A percentile compares a stretch with the other conserved stretches of the same genome.
Evolutionary conservation across 768 basidiomycete species (phyloP).

Genomic region (Myochromella boudieri): DNA sequence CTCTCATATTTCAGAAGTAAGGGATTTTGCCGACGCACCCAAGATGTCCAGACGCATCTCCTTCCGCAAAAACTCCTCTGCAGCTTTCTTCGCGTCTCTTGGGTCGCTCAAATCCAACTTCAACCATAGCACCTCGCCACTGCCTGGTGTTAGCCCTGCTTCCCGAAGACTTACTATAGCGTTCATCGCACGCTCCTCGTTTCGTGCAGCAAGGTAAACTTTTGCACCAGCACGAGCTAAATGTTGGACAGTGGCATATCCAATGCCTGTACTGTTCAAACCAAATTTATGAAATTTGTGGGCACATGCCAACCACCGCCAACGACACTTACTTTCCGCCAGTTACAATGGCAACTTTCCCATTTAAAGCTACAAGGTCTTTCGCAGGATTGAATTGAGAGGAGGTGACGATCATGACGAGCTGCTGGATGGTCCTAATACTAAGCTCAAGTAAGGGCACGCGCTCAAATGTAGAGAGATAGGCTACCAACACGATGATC

Average conservation of each 20-base stretch:
- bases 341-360: conserved; percentile 56
- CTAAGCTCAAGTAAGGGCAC: too few species aligned
- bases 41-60: conserved; percentile 58
- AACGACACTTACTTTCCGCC: conserved; percentile 49
- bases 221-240: conserved; percentile 56
- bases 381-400: conserved; percentile 11
- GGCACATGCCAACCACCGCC: not conserved
- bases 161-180: conserved; percentile 46
- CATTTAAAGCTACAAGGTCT: conserved; percentile 45
- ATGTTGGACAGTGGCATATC: conserved; percentile 49
- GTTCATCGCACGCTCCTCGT: conserved; percentile 40
- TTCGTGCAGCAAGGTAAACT: conserved; percentile 57
- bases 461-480: too few species aligned
- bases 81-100: conserved; percentile 43
- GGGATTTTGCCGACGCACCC: conserved; percentile 30
- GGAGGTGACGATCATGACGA: too few species aligned
- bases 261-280: conserved; percentile 28
- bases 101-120: conserved; percentile 54
- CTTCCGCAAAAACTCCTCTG: conserved; percentile 45
- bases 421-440: too few species aligned
- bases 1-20: not conserved
- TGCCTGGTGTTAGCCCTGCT: conserved; percentile 42
- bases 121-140: conserved; percentile 48
- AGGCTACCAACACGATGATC: too few species aligned
- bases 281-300: not conserved